Evolutionary conservation across 1,139 yeast species (phyloP), one percentile per base, ranked within the genome.

Genomic region (Pneumocystis wakefieldiae): DNA sequence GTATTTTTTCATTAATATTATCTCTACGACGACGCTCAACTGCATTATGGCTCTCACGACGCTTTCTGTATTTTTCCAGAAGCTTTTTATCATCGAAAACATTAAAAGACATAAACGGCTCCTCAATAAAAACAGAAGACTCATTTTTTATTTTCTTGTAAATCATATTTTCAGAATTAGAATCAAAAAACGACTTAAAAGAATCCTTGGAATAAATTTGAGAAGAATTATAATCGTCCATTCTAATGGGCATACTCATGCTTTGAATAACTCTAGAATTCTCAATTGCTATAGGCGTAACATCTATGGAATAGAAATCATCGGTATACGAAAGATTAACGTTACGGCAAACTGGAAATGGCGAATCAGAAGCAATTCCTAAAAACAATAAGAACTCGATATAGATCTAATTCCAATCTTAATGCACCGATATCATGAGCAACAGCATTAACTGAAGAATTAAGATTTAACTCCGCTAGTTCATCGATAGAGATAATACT

Each of bases 1-100:
- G 94, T 64, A 91, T 91, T 71, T 85, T 84, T 62, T 89, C 96
- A 71, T 90, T 90, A 73, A 91, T 87, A 70, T 87, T 88, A 73
- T 90, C 97, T 66, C 95, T 78, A 66, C 96, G 81, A 68, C 88
- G 83, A 17, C 94, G 76, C 66, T 81, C 85, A 17, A 78, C 77
- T 6, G 77, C 55, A 48, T 48, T 48, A 24, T 48, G 55, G 17
- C 32, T 48, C 14, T 48, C 55, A n/a, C 53, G 32, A 24, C 55
- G 55, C 7, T 48, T 48, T 19, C 32, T 48, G 24, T 48, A 29
- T 48, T 48, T 48, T 19, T 48, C 55, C 55, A 48, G 24, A 24
- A 48, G 32, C 19, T 10, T 7, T 8, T 24, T 19, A 48, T 24
- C n/a, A 48, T 48, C 55, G 3, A 48, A 48, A 24, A 48, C n/a